phyloP scores from a whole-genome alignment of 345 rosid genomes.

The Turritis glabra region DNA sequence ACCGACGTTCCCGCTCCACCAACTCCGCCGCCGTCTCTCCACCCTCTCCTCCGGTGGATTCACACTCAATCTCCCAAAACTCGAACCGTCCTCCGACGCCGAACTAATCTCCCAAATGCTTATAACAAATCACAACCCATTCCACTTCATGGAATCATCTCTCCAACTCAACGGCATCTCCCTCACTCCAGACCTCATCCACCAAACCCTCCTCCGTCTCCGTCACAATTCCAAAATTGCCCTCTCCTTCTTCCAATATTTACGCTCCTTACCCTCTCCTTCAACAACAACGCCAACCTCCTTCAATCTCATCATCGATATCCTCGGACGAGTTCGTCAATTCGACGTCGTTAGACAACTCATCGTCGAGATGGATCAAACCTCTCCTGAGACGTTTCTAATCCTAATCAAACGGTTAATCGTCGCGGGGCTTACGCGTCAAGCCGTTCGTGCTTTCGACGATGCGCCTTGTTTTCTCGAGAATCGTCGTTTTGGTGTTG shows the following conservation, averaged over 20 bases:
- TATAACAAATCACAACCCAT: conserved; percentile 79
- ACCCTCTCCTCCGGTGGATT: conserved; percentile 15
- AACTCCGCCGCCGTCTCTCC: conserved; percentile 28
- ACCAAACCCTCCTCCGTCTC: conserved; percentile 92
- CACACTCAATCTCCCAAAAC: conserved; percentile 45
- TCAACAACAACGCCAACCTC: conserved; percentile 16
- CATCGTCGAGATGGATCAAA: conserved; percentile 66
- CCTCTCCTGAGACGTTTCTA: conserved; percentile 60
- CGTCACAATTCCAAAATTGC: conserved; percentile 72
- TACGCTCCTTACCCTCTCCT: conserved; percentile 44
- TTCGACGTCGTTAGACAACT: conserved; percentile 84
- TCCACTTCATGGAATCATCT: conserved; percentile 76
- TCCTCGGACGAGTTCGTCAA: conserved; percentile 68
- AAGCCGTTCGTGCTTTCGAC: conserved; percentile 75
- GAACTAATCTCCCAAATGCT: conserved; percentile 66
- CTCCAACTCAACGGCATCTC: conserved; percentile 77
- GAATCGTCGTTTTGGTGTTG: conserved; percentile 20
- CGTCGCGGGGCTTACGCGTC: conserved; percentile 86
- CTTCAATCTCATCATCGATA: conserved; percentile 52
- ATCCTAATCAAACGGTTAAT: conserved; percentile 68
- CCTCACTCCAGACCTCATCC: conserved; percentile 55
- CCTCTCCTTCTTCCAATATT: conserved; percentile 32
- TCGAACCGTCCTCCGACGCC: conserved; percentile 67
- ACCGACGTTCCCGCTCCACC: neutral
- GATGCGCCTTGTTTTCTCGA: conserved; percentile 61